Base-by-base conservation (phyloP, 768 basidiomycete genomes). In the Russula lepida region DNA sequence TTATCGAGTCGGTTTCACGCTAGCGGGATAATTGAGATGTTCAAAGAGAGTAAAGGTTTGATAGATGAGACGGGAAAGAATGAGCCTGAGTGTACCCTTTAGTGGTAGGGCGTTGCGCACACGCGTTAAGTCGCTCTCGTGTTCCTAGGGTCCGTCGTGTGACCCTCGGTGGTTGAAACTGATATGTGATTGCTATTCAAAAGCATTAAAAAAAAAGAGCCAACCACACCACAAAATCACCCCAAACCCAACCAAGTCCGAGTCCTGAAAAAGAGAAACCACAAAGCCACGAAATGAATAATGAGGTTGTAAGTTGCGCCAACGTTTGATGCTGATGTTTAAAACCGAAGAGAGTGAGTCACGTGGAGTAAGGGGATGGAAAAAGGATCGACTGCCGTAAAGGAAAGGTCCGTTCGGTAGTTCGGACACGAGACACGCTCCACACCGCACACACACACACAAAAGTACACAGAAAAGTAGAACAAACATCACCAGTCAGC, bases 21-120 rank as follows among this genome's bases (percentile, higher is more conserved):
- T 57, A 48, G 28, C 25, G 32, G 44, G 17, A 35, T n/a, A n/a
- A n/a, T 47, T 28, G 32, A 48, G 37, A 1, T 15, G 3, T 41
- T 7, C 33, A 51, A 58, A 57, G 35, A 57, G 30, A 23, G 56
- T 50, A 49, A 50, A 50, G 57, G 57, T 58, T 58, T 50, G 57
- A 58, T 58, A 30, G 33, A 30, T 41, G 57, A 23, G 37, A 25
- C 21, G n/a, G 43, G n/a, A 39, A 17, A 39, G n/a, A 27, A 7
- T 15, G 49, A 23, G 30, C 9, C 15, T 35, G 21, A 2, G 21
- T 6, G 15, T 19, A 6, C 11, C 6, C 23, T 25, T 27, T 27
- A 39, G 4, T 4, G 15, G 56, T 13, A 7, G 37, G 4, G n/a
- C n/a, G 41, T 43, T 43, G n/a, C 39, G 39, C 9, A 4, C 12